Percentiles rank a stretch among this genome's conserved stretches.
Evolutionary conservation across 148 eudicot genomes (phyloP).

Genomic region (Talinum fruticosum): DNA sequence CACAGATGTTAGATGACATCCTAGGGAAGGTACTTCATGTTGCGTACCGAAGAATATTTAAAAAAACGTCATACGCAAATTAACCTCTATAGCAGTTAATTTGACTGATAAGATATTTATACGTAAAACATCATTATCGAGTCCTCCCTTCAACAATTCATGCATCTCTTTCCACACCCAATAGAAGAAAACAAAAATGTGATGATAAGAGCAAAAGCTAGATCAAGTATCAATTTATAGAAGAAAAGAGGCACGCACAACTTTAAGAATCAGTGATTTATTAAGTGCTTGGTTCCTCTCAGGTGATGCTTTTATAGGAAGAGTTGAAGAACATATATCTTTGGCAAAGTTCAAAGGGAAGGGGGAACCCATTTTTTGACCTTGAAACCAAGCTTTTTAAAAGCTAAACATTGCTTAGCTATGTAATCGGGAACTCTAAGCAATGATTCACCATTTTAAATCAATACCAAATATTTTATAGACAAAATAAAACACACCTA

Average conservation of each 20-base stretch:
- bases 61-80: too few species aligned
- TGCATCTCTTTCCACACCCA: too few species aligned
- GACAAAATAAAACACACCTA: background rate
- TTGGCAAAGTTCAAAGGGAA: background rate
- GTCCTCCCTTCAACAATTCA: too few species aligned
- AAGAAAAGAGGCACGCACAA: background rate
- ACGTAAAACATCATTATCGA: too few species aligned
- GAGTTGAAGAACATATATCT: background rate
- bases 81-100: too few species aligned
- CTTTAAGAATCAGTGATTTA: background rate
- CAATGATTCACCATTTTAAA: background rate
- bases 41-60: too few species aligned
- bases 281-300: background rate
- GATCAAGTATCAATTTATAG: too few species aligned
- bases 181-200: too few species aligned
- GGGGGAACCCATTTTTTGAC: background rate
- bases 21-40: too few species aligned
- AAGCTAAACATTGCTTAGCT: background rate
- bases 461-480: background rate
- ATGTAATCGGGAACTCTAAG: background rate
- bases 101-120: too few species aligned
- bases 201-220: too few species aligned
- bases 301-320: background rate
- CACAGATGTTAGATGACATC: too few species aligned
- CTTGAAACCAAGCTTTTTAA: background rate